A percentile compares a stretch with the other conserved stretches of the same genome.
These are phyloP conservation scores for Talaromyces proteolyticus DNA, from an alignment of 495 filamentous ascomycete genomes.

Conservation along the genomic window DNA sequence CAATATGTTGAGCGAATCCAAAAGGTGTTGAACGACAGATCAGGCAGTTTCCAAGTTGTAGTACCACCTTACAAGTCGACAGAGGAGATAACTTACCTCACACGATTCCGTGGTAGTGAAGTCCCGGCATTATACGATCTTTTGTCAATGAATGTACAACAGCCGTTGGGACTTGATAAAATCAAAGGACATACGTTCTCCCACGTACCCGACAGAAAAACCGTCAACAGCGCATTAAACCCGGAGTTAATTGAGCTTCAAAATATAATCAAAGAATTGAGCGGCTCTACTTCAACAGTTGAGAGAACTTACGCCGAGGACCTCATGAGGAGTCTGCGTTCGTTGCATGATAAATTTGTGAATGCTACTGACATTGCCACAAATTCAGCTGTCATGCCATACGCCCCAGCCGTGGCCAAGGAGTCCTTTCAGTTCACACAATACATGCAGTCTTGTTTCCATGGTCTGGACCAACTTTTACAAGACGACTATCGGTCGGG, in stretches of 20 bases:
- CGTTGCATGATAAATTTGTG: slow-evolving; percentile 9
- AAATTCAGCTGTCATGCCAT: too few species aligned
- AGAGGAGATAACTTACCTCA: not conserved
- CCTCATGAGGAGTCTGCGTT: slow-evolving; percentile 19
- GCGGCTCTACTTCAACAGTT: slow-evolving; percentile 18
- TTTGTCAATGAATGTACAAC: not conserved
- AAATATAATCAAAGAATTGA: slow-evolving; percentile 20
- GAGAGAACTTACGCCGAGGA: slow-evolving; percentile 31
- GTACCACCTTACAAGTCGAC: not conserved
- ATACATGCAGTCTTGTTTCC: not conserved
- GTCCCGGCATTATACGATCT: not conserved
- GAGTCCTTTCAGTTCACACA: too few species aligned
- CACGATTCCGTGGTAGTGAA: not conserved
- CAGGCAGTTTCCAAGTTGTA: too few species aligned
- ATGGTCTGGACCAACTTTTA: not conserved
- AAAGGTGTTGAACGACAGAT: slow-evolving; percentile 10
- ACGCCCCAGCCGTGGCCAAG: too few species aligned
- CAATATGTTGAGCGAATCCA: slow-evolving; percentile 26
- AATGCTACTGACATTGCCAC: not conserved
- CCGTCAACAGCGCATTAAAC: not conserved
- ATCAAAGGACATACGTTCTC: not conserved
- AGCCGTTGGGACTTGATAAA: not conserved
- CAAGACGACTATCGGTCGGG: not conserved
- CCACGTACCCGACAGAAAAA: not conserved
- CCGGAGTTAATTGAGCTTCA: slow-evolving; percentile 22